Evolutionary conservation across 306 rosid genomes (phyloP), one percentile per base, ranked within the genome.

Genomic region (Lotus japonicus): DNA sequence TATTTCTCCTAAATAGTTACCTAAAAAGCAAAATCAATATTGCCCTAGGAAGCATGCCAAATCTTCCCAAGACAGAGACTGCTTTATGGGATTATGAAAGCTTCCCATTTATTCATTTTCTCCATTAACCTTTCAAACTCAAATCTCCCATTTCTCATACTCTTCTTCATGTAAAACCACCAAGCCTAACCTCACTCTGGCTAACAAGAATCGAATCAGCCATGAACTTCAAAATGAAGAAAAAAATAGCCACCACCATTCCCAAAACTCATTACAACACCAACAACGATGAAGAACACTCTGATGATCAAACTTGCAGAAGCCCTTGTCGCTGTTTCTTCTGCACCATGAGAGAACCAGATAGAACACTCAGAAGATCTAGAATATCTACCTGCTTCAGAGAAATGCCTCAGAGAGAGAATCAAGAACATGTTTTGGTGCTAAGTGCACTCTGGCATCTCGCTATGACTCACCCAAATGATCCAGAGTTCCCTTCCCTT

Each of bases 381-480:
- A 60, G 65, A 63, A 55, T 84, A 36, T 52, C 75, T 11, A 72
- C 66, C 41, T 88, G 58, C 52, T 82, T 88, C 74, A 80, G 64
- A 73, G 71, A 83, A 46, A 42, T 91, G 11, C 89, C 87, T 31
- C 46, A 21, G 16, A 56, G 48, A 41, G 88, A 85, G 26, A 70
- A 79, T 69, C 76, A 80, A 1, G 83, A 80, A 9, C 73, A 76
- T 10, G 88, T 88, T 15, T 49, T 88, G 51, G 85, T 81, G 16
- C 82, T 84, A 1, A 91, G 91, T 58, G 77, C 82, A 43, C 82
- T 91, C 11, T 88, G 92, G 89, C 74, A 85, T 17, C 78, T 80
- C 5, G 91, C 96, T 3, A 88, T 91, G 97, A 75, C 76, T 66
- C 88, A 91, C 5, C 94, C 97, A 11, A 77, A 84, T 11, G 78